A percentile compares a stretch with the other conserved stretches of the same genome.
These are phyloP conservation scores for Macrophomina phaseolina DNA, from an alignment of 2,329 filamentous ascomycete species.

Conservation along the genomic window DNA sequence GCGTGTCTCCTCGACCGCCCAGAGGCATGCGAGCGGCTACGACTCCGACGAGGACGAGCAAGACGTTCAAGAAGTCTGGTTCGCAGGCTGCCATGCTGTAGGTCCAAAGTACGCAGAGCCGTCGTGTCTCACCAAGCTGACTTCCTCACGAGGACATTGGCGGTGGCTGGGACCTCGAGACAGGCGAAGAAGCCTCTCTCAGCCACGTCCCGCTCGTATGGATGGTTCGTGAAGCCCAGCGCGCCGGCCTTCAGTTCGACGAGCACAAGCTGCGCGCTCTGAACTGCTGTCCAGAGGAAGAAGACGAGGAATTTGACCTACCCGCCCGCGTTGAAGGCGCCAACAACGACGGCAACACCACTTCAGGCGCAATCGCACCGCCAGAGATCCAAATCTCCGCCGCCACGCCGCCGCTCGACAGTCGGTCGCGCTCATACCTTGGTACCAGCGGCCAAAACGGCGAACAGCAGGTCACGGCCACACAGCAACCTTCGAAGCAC, in stretches of 20 bases:
- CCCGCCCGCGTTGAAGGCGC: neutral
- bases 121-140: neutral
- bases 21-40: constrained; percentile 30
- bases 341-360: neutral
- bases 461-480: neutral
- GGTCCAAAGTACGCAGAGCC: constrained; percentile 16
- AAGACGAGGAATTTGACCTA: constrained; percentile 30
- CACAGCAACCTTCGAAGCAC: neutral
- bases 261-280: constrained; percentile 69
- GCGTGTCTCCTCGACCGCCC: neutral
- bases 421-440: constrained; percentile 10
- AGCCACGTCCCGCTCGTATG: constrained; percentile 73
- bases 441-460: neutral
- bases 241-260: constrained; percentile 74
- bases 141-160: constrained; percentile 64
- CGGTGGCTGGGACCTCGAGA: constrained; percentile 70
- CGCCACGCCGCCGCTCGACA: constrained; percentile 27
- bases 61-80: constrained; percentile 82
- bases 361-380: constrained; percentile 26
- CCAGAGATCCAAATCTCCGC: constrained; percentile 43
- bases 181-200: constrained; percentile 62
- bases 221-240: constrained; percentile 70
- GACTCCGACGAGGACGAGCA: constrained; percentile 59
- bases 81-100: constrained; percentile 74
- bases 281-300: constrained; percentile 62